phyloP scores from a whole-genome alignment of 352 stramenopile genomes.

The Pythium rishiriense region DNA sequence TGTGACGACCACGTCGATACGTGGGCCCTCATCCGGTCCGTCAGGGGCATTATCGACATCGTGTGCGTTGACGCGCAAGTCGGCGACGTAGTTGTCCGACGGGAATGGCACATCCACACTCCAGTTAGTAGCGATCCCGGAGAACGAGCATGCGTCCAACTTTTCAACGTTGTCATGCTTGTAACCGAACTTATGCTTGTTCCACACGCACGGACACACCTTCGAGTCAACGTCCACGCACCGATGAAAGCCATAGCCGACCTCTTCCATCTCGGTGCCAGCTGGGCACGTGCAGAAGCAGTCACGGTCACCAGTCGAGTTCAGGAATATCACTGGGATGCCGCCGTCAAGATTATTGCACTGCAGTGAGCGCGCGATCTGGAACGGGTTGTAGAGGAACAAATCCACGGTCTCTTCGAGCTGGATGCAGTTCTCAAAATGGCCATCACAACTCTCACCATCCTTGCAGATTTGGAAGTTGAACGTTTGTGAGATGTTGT shows the following conservation, averaged over 20 bases:
- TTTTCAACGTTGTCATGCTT: conserved; percentile 31
- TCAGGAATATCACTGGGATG: conserved; percentile 51
- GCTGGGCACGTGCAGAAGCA: conserved; percentile 63
- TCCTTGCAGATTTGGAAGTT: conserved; percentile 43
- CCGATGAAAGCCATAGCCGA: conserved; percentile 19
- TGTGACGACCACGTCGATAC: conserved; percentile 18
- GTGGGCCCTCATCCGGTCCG: conserved; percentile 10
- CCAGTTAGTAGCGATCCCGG: conserved; percentile 38
- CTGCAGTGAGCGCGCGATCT: conserved; percentile 35
- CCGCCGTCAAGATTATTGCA: conserved; percentile 38
- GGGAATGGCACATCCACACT: conserved; percentile 49
- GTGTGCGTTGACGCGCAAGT: conserved; percentile 38
- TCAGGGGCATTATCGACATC: background rate
- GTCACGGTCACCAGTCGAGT: conserved; percentile 34
- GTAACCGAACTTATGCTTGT: conserved; percentile 24
- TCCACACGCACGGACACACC: conserved; percentile 52
- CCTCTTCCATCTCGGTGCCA: conserved; percentile 30
- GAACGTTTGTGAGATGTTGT: conserved; percentile 35
- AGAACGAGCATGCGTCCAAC: conserved; percentile 35
- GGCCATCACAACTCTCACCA: conserved; percentile 16
- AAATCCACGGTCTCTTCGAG: conserved; percentile 41
- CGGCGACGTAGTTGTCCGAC: conserved; percentile 52
- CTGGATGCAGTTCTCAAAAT: conserved; percentile 39
- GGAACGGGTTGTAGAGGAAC: conserved; percentile 71
- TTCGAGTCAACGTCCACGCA: conserved; percentile 36